A percentile compares a stretch with the other conserved stretches of the same genome.
Evolutionary conservation across 768 basidiomycete species (phyloP).

Genomic region (Lactarius deliciosus): DNA sequence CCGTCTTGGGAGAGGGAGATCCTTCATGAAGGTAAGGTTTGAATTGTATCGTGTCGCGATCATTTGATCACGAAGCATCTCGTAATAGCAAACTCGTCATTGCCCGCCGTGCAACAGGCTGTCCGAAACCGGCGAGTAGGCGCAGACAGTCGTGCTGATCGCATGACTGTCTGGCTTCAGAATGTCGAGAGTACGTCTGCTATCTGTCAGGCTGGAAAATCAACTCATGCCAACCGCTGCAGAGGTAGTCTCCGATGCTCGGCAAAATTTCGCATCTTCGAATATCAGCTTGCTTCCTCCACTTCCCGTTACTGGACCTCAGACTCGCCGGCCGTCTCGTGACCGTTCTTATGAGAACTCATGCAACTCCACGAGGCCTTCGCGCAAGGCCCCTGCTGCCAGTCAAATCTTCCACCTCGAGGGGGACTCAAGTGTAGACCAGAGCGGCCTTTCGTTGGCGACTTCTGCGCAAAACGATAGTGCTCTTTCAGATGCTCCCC

Average conservation of each 20-base stretch:
- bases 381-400: conserved; percentile 61
- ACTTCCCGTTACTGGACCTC: conserved; percentile 50
- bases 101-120: conserved; percentile 55
- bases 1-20: conserved; percentile 52
- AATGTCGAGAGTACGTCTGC: conserved; percentile 73
- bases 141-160: conserved; percentile 55
- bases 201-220: not conserved
- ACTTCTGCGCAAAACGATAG: not conserved
- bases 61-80: not conserved
- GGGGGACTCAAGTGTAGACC: conserved; percentile 36
- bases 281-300: conserved; percentile 53
- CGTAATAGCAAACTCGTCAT: conserved; percentile 47
- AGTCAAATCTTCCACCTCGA: conserved; percentile 67
- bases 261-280: conserved; percentile 65
- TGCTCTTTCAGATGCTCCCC: conserved; percentile 29
- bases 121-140: conserved; percentile 53
- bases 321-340: conserved; percentile 41
- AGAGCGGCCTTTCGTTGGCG: conserved; percentile 33
- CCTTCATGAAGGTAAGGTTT: conserved; percentile 43
- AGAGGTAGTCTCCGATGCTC: conserved; percentile 83
- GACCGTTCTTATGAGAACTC: conserved; percentile 45
- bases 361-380: conserved; percentile 53
- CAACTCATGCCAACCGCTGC: conserved; percentile 15
- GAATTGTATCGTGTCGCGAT: not conserved
- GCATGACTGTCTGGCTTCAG: conserved; percentile 80